These are phyloP conservation scores for Tillandsia fasciculata DNA, from an alignment of 176 grass and related monocot genomes.

Conservation along the genomic window DNA sequence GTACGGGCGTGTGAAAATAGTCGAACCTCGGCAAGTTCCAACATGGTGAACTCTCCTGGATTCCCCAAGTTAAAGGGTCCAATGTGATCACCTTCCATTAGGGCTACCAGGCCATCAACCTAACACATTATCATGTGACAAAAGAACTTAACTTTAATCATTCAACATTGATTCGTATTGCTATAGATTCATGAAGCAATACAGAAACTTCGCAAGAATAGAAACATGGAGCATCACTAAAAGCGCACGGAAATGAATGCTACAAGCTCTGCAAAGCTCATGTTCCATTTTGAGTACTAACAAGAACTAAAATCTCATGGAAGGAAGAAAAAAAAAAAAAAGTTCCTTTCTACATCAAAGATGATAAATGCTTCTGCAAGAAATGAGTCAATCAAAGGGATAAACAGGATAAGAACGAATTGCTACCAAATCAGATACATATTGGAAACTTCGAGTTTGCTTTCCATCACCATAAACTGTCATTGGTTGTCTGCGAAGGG, in stretches of 20 bases:
- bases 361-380: not conserved
- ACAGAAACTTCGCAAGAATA: too few species aligned
- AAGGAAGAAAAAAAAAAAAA: too few species aligned
- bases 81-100: constrained; percentile 84
- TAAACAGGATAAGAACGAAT: constrained; percentile 9
- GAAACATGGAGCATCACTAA: too few species aligned
- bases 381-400: constrained; percentile 5
- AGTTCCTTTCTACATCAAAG: too few species aligned
- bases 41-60: constrained; percentile 94
- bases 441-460: constrained; percentile 91
- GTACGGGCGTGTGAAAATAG: not conserved
- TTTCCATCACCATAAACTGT: constrained; percentile 90
- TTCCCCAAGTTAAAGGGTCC: constrained; percentile 91
- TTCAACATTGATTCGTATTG: not conserved
- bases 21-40: constrained; percentile 68
- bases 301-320: too few species aligned
- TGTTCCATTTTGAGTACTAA: too few species aligned
- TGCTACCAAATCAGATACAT: constrained; percentile 90
- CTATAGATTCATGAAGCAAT: too few species aligned
- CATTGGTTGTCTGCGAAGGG: constrained; percentile 56
- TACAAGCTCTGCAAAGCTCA: too few species aligned
- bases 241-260: too few species aligned
- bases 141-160: not conserved
- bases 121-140: constrained; percentile 15
- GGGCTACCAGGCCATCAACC: constrained; percentile 70